Percentiles rank a stretch among this genome's conserved stretches.
These are phyloP conservation scores for Citrus trifoliata DNA, from an alignment of 345 rosid genomes.

Conservation along the genomic window DNA sequence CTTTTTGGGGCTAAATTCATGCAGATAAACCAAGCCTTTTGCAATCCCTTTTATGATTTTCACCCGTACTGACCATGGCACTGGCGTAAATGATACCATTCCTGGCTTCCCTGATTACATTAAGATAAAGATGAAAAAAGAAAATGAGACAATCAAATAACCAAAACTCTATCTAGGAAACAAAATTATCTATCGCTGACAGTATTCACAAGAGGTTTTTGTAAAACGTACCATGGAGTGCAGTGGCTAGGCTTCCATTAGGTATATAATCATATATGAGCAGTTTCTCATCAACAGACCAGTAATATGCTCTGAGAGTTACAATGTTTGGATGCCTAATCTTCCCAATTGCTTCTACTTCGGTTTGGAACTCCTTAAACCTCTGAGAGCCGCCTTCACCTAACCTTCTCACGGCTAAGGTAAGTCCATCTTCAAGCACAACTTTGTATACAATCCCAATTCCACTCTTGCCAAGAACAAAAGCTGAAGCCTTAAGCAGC, in stretches of 20 bases:
- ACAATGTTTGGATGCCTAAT: constrained; percentile 85
- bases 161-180: not conserved
- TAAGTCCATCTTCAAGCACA: constrained; percentile 86
- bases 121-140: not conserved
- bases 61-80: constrained; percentile 74
- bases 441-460: constrained; percentile 96
- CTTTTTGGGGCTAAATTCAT: constrained; percentile 88
- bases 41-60: constrained; percentile 72
- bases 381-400: constrained; percentile 99
- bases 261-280: constrained; percentile 79
- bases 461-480: constrained; percentile 95
- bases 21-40: constrained; percentile 78
- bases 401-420: constrained; percentile 80
- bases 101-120: constrained; percentile 68
- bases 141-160: not conserved
- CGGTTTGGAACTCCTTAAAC: constrained; percentile 92
- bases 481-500: constrained; percentile 93
- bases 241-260: constrained; percentile 78
- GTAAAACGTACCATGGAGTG: constrained; percentile 72
- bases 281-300: constrained; percentile 98
- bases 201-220: not conserved
- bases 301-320: constrained; percentile 87
- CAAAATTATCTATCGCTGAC: not conserved
- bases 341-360: constrained; percentile 95
- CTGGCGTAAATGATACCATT: constrained; percentile 50